A percentile compares a stretch with the other conserved stretches of the same genome.
These are phyloP conservation scores for Geotrichum carabidarum DNA, from an alignment of 1,139 yeast genomes.

Conservation along the genomic window DNA sequence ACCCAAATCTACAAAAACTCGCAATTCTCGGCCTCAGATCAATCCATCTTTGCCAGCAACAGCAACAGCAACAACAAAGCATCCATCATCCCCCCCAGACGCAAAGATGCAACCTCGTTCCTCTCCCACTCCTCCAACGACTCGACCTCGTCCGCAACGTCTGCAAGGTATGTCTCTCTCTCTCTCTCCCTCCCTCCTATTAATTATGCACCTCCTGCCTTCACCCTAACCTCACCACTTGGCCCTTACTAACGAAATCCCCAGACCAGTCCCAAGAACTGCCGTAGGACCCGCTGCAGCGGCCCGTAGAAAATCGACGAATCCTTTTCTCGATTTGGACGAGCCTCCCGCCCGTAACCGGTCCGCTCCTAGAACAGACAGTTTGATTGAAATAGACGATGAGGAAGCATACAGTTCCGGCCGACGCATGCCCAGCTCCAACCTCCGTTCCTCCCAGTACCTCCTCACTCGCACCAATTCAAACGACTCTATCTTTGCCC, in stretches of 20 bases:
- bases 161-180: slow-evolving; percentile 8
- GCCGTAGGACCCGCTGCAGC: slow-evolving; percentile 13
- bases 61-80: not conserved
- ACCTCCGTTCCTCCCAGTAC: slow-evolving; percentile 7
- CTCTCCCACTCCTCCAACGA: slow-evolving; percentile 6
- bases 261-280: slow-evolving; percentile 9
- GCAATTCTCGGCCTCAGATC: slow-evolving; percentile 15
- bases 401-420: not conserved
- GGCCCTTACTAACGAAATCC: not conserved
- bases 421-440: not conserved
- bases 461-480: slow-evolving; percentile 16
- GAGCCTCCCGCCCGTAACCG: slow-evolving; percentile 12
- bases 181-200: not conserved
- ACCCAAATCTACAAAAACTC: slow-evolving; percentile 6
- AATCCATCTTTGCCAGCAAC: slow-evolving; percentile 8
- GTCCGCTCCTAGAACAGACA: slow-evolving; percentile 1
- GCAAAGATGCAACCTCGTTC: not conserved
- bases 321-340: slow-evolving; percentile 17
- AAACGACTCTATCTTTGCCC: slow-evolving; percentile 18
- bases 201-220: slow-evolving; percentile 1
- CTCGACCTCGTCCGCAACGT: slow-evolving; percentile 5
- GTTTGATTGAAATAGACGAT: slow-evolving; percentile 8
- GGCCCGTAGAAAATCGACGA: slow-evolving; percentile 15
- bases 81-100: not conserved
- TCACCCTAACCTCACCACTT: not conserved